Base-by-base conservation (phyloP, 495 filamentous ascomycete genomes). In the Podospora comata region DNA sequence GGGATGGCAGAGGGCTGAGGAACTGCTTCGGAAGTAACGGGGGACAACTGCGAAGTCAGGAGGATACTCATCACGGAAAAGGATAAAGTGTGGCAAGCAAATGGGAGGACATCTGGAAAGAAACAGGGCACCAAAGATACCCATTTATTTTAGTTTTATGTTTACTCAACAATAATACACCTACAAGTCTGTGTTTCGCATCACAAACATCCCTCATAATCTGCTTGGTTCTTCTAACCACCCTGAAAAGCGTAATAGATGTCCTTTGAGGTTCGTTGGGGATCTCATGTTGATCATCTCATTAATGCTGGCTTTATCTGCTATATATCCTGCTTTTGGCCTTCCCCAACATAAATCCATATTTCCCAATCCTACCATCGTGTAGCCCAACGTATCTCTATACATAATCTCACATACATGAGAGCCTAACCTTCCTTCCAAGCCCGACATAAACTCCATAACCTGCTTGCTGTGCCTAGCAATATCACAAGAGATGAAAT, bases 91-190 rank as follows among this genome's bases (percentile, higher is more conserved):
- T 32, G 39, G 15, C 7, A 48, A 48, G 13, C 39, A 48, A 11
- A 3, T 48, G 39, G 39, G 39, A 48, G 39, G 39, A 48, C 15
- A 48, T 48, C 0, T 48, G 39, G 34, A 48, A 48, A 48, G 39
- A 13, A 48, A 48, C 39, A 48, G 39, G 39, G 9, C 9, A 11
- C 39, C 39, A 48, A 48, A 48, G 39, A 48, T 48, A 18, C 39
- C 39, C 13, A 48, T 48, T 48, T 48, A 48, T 48, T 16, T 48
- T 48, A 48, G 39, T 48, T 48, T 48, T 48, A 48, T 48, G 39
- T 48, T 48, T 20, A 23, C 23, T 56, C 26, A 44, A 66, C 16
- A 66, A 66, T 53, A 27, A 65, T 23, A 26, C 62, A 34, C 27
- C 34, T 55, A 23, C 23, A 23, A 23, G 23, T 23, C 23, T 23